These are phyloP conservation scores for Coemansia sp. DNA, from an alignment of 192 early-diverging fungal species.

Conservation along the genomic window DNA sequence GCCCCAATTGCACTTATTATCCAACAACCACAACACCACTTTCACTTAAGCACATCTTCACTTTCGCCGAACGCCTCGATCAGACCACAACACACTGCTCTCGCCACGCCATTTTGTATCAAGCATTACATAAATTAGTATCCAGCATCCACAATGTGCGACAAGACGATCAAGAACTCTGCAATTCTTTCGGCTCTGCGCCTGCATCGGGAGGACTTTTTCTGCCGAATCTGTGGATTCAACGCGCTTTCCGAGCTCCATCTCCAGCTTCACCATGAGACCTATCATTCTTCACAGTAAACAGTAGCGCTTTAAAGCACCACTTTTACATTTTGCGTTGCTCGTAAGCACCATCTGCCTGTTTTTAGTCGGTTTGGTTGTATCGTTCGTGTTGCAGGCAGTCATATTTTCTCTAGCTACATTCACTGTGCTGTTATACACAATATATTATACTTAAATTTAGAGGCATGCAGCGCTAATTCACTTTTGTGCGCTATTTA, in stretches of 20 bases:
- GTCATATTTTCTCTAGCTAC: neutral
- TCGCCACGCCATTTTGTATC: neutral
- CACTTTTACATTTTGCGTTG: neutral
- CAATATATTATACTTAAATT: neutral
- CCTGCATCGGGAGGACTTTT: slow-evolving; percentile 43
- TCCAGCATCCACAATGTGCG: slow-evolving; percentile 25
- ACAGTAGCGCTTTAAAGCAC: neutral
- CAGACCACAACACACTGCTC: neutral
- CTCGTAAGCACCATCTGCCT: neutral
- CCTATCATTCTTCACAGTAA: slow-evolving; percentile 10
- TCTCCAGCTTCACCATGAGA: slow-evolving; percentile 35
- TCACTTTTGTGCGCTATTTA: too few relatives aligned
- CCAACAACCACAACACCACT: neutral
- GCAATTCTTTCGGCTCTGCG: slow-evolving; percentile 15
- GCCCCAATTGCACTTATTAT: neutral
- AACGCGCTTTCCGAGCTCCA: slow-evolving; percentile 48
- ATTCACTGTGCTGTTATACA: neutral
- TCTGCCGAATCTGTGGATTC: slow-evolving; percentile 51
- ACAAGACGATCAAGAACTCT: slow-evolving; percentile 13
- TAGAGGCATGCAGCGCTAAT: neutral
- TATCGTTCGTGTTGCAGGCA: neutral
- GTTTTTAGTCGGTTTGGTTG: neutral
- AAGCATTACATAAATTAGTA: neutral
- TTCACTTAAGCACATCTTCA: neutral
- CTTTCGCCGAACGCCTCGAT: neutral